These are phyloP conservation scores for Penicillium subrubescens DNA, from an alignment of 495 filamentous ascomycete genomes.

Conservation along the genomic window DNA sequence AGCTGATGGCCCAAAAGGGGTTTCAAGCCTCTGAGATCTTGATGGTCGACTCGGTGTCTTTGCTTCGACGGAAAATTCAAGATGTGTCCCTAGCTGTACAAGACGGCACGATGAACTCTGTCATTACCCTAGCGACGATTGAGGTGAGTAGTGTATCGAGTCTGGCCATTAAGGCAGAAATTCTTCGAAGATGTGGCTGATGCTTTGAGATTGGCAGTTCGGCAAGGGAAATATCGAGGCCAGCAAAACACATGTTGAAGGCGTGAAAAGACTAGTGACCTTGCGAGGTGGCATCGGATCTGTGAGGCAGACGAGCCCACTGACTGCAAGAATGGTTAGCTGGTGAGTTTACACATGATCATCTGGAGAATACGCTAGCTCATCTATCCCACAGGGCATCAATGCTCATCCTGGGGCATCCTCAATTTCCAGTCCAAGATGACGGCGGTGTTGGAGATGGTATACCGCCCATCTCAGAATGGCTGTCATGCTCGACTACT, in stretches of 20 bases:
- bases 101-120: conserved; percentile 56
- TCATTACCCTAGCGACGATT: conserved; percentile 54
- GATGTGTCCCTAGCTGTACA: conserved; percentile 48
- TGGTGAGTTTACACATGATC: conserved; percentile 37
- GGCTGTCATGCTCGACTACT: conserved; percentile 30
- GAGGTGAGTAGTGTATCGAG: conserved; percentile 35
- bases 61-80: conserved; percentile 48
- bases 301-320: conserved; percentile 48
- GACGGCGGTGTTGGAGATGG: conserved; percentile 49
- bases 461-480: conserved; percentile 46
- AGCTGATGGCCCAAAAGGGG: conserved; percentile 48
- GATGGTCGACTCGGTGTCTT: conserved; percentile 52
- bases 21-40: conserved; percentile 51
- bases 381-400: conserved; percentile 44
- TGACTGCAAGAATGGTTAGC: conserved; percentile 54
- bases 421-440: conserved; percentile 53
- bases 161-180: neutral
- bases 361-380: neutral
- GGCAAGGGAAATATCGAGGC: conserved; percentile 50
- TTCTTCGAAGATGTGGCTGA: neutral
- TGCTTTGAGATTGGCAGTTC: conserved; percentile 29
- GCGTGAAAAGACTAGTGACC: conserved; percentile 46
- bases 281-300: conserved; percentile 51
- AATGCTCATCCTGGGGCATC: conserved; percentile 48
- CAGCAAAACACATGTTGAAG: conserved; percentile 52